Percentiles rank a stretch among this genome's conserved stretches.
phyloP scores from a whole-genome alignment of 2,329 filamentous ascomycete genomes.

The Acrocalymma vagum region DNA sequence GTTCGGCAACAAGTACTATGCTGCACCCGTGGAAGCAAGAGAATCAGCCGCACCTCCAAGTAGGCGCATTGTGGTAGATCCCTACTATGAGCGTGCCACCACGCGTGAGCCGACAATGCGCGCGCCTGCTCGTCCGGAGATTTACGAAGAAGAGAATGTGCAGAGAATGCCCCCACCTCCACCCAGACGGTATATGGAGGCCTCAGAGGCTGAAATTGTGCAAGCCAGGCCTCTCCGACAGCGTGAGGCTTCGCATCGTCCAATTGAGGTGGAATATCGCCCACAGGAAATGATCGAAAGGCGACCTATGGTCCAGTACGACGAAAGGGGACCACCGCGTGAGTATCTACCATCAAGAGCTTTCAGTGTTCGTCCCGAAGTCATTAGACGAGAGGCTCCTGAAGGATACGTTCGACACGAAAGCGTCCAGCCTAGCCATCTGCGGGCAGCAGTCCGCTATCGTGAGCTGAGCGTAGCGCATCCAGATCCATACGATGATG shows the following conservation, averaged over 20 bases:
- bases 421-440: constrained; percentile 51
- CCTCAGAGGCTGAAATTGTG: constrained; percentile 65
- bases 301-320: constrained; percentile 39
- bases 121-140: constrained; percentile 59
- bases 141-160: constrained; percentile 49
- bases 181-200: constrained; percentile 62
- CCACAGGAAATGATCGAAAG: constrained; percentile 33
- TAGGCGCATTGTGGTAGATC: constrained; percentile 60
- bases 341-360: constrained; percentile 42
- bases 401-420: constrained; percentile 47
- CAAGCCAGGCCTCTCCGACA: constrained; percentile 65
- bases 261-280: constrained; percentile 45
- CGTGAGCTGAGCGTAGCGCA: constrained; percentile 53
- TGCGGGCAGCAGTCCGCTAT: constrained; percentile 45
- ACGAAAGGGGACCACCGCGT: constrained; percentile 47
- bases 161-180: constrained; percentile 58
- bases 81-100: constrained; percentile 72
- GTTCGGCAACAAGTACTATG: constrained; percentile 81
- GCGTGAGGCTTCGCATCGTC: constrained; percentile 66
- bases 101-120: constrained; percentile 62
- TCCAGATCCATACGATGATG: constrained; percentile 41
- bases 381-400: constrained; percentile 42
- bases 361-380: constrained; percentile 51
- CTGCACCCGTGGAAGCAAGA: constrained; percentile 58
- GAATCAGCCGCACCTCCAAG: constrained; percentile 64